Evolutionary conservation across 495 filamentous ascomycete genomes (phyloP).

Genomic region (Lasiosphaeria miniovina): DNA sequence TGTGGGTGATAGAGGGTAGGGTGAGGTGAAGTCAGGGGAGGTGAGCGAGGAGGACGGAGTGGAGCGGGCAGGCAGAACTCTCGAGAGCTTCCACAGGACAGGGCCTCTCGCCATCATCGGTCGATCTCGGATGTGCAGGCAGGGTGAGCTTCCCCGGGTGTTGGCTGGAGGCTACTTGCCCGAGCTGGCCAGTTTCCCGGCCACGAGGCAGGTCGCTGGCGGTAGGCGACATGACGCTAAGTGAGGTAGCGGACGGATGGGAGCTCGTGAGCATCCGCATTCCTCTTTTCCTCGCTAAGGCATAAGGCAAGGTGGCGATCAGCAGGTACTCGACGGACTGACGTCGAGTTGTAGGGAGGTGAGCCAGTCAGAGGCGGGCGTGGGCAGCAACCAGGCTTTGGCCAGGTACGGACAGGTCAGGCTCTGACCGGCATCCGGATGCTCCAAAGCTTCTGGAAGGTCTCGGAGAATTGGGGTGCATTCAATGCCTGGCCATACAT

Average conservation of each 20-base stretch:
- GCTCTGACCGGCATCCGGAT: conserved; percentile 24
- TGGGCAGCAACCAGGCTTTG: conserved; percentile 11
- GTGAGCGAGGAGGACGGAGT: background rate
- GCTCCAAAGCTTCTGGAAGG: conserved; percentile 24
- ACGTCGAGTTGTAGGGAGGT: conserved; percentile 1
- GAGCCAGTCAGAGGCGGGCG: conserved; percentile 15
- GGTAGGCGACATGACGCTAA: conserved; percentile 4
- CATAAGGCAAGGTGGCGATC: conserved; percentile 16
- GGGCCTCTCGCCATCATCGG: conserved; percentile 10
- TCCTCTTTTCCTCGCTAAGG: conserved; percentile 13
- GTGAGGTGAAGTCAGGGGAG: background rate
- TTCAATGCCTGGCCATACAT: conserved; percentile 13
- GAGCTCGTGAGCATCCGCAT: background rate
- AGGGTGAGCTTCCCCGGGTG: conserved; percentile 9
- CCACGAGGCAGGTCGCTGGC: background rate
- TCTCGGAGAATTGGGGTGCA: conserved; percentile 9
- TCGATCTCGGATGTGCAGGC: conserved; percentile 7
- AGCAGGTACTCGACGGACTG: conserved; percentile 11
- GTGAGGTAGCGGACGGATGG: background rate
- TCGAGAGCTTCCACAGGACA: background rate
- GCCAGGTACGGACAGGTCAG: conserved; percentile 2
- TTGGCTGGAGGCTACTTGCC: background rate
- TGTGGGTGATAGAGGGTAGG: background rate
- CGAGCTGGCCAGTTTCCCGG: background rate
- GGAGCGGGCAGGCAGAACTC: background rate